Conservation (phyloP, 139 green algal species). For the Asterochloris erici region DNA sequence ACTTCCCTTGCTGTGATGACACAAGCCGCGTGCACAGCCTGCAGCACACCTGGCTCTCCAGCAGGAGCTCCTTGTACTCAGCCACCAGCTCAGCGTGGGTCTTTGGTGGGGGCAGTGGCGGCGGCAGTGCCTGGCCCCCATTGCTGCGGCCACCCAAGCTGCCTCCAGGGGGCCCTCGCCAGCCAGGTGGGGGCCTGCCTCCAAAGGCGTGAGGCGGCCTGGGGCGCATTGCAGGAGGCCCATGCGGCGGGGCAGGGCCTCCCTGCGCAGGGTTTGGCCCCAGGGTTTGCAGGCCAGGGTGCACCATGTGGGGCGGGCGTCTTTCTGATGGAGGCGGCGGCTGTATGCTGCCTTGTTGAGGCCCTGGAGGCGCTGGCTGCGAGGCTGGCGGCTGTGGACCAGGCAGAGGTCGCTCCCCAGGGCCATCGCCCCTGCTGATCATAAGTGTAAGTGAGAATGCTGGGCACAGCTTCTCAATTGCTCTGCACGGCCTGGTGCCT, state of each 20-base stretch:
- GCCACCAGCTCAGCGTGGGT: conserved; percentile 23
- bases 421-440: no score
- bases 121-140: neutral
- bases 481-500: no score
- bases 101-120: neutral
- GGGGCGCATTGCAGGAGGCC: neutral
- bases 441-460: no score
- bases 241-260: neutral
- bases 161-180: neutral
- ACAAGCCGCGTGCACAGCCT: no score
- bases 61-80: conserved; percentile 63
- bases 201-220: neutral
- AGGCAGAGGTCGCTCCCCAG: no score
- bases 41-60: conserved; percentile 52
- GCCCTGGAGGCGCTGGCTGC: no score
- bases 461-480: no score
- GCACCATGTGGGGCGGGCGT: neutral
- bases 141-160: neutral
- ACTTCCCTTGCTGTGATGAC: no score
- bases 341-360: no score
- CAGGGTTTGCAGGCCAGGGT: no score
- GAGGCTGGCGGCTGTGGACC: no score
- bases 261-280: no score
- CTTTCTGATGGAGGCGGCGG: neutral
- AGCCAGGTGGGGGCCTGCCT: neutral